Percentiles rank a stretch among this genome's conserved stretches.
phyloP scores from a whole-genome alignment of 108 stramenopile genomes.

The Aurantiochytrium sp. region DNA sequence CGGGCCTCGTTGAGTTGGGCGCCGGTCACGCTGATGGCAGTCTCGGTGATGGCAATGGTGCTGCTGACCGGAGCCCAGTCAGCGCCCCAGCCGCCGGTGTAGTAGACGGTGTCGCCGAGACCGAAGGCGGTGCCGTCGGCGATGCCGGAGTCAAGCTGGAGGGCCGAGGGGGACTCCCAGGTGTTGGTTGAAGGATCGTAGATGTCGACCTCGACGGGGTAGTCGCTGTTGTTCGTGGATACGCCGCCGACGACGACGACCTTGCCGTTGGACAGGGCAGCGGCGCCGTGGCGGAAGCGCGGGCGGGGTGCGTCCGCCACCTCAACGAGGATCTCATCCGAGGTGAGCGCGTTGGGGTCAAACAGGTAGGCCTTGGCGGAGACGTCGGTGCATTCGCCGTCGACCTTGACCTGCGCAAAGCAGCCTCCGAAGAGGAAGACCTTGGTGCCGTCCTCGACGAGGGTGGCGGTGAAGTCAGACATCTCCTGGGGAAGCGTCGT shows the following conservation, averaged over 20 bases:
- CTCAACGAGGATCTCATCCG: background rate
- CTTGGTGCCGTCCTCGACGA: background rate
- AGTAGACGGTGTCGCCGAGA: background rate
- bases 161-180: background rate
- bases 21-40: background rate
- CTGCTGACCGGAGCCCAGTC: background rate
- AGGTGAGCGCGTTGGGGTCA: background rate
- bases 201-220: background rate
- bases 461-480: background rate
- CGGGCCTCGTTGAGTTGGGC: background rate
- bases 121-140: background rate
- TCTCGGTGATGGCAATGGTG: background rate
- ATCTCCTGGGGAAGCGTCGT: background rate
- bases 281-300: background rate
- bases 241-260: background rate
- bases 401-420: background rate
- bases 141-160: background rate
- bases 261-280: background rate
- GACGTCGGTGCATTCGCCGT: background rate
- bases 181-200: background rate
- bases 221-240: no score
- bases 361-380: background rate
- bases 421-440: background rate
- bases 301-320: background rate
- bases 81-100: background rate